Base-by-base conservation (phyloP, 1,139 yeast genomes). In the Suhomyces kunorum region DNA sequence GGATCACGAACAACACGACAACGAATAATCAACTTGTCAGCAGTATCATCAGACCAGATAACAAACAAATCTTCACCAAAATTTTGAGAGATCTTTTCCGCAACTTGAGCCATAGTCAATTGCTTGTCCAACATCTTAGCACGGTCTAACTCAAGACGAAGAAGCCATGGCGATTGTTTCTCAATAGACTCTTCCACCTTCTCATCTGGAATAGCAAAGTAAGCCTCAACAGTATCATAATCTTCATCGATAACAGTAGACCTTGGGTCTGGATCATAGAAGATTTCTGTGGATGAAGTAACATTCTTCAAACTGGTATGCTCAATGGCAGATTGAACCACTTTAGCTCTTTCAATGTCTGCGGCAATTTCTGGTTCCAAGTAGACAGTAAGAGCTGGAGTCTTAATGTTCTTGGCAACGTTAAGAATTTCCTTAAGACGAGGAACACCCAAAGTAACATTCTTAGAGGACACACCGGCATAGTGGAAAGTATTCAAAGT, bases 381-480 rank as follows among this genome's bases (percentile, higher is more conserved):
- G 61, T 89, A 92, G 15, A 92, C 96, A 3, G 96, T 89, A 65
- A 92, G 76, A 9, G 96, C 95, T 14, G 99, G 99, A n/a, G 99
- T 94, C 67, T 90, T 92, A 76, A 92, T 89, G 56, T 87, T 90
- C 72, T 92, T 94, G 14, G 99, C 98, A 50, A 94, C 98, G 64
- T 92, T 92, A 66, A 94, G 80, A 80, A 94, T 94, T 75, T 94
- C 99, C 80, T 94, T 94, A 67, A 94, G 79, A 77, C 99, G 95
- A 51, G 99, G 99, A 61, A 94, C 98, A 80, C 99, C 99, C 55
- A 95, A 81, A 5, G 99, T 94, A 45, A 94, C 98, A 66, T 94
- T 94, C 83, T 92, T 94, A 8, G 98, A 90, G 28, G 98, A 92
- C 47, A 94, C 98, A 86, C 99, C 99, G 22, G 99, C 99, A 76